A percentile compares a stretch with the other conserved stretches of the same genome.
Conservation (phyloP, 768 basidiomycete species). For the Psilocybe tampanensis region DNA sequence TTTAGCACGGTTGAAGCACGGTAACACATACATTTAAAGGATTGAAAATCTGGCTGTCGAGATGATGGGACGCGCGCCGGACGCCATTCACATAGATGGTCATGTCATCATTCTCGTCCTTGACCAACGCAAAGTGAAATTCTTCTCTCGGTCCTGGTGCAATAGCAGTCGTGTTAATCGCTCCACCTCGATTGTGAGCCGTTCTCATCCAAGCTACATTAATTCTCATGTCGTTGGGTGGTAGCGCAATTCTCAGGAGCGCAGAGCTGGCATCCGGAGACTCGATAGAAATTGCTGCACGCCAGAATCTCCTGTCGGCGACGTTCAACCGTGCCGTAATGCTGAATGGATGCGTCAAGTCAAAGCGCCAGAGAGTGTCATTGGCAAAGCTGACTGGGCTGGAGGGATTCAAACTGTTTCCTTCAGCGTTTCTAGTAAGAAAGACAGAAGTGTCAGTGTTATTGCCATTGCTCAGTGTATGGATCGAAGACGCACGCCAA, state of each 20-base stretch:
- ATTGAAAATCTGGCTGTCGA: not conserved
- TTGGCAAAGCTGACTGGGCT: slow-evolving; percentile 3
- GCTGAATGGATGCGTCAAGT: not conserved
- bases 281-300: slow-evolving; percentile 2
- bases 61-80: not conserved
- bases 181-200: not conserved
- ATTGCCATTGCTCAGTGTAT: not conserved
- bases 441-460: not conserved
- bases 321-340: not conserved
- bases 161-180: not conserved
- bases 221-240: not conserved
- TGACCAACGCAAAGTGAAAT: not conserved
- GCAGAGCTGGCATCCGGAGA: not conserved
- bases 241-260: not conserved
- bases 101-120: not conserved
- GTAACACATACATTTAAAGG: not conserved
- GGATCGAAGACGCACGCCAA: not conserved
- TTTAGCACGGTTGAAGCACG: too few species aligned
- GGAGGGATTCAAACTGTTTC: not conserved
- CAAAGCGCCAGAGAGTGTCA: not conserved
- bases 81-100: not conserved
- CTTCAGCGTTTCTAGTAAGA: not conserved
- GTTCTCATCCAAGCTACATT: not conserved
- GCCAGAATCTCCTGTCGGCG: slow-evolving; percentile 1
- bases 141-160: not conserved